phyloP scores from a whole-genome alignment of 1,284 basidiomycete genomes.

The Apiotrichum akiyoshidainum region DNA sequence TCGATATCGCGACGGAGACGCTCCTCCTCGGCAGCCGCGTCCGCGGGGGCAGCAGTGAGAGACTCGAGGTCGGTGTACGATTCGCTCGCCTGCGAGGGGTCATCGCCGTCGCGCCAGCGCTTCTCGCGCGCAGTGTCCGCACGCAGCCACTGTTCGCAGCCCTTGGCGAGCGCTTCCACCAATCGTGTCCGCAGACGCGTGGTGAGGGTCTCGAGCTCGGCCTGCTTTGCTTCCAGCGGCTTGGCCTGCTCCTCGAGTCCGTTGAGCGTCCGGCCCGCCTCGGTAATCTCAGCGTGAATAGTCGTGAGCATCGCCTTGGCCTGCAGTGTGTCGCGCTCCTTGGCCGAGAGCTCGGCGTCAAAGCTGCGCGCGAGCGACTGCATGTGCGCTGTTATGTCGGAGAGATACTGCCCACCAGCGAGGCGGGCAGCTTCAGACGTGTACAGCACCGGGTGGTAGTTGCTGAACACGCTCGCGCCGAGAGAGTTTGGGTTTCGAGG shows the following conservation, averaged over 20 bases:
- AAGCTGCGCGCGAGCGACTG: conserved; percentile 88
- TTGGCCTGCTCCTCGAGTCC: conserved; percentile 66
- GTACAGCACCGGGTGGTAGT: conserved; percentile 64
- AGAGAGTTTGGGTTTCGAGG: conserved; percentile 16
- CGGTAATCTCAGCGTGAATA: conserved; percentile 88
- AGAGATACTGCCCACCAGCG: conserved; percentile 77
- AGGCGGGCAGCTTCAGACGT: conserved; percentile 83
- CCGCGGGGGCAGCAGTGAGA: conserved; percentile 52
- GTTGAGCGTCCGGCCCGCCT: conserved; percentile 72
- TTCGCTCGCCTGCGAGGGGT: conserved; percentile 31
- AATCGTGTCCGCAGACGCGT: conserved; percentile 68
- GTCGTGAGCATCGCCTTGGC: conserved; percentile 81
- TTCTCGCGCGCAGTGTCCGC: conserved; percentile 76
- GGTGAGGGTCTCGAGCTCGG: conserved; percentile 64
- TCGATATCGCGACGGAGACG: conserved; percentile 66
- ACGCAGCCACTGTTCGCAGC: conserved; percentile 87
- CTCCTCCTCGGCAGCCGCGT: conserved; percentile 52
- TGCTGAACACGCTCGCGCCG: conserved; percentile 20
- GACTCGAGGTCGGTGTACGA: conserved; percentile 43
- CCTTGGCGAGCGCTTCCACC: conserved; percentile 73
- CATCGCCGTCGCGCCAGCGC: conserved; percentile 33
- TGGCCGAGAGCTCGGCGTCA: conserved; percentile 85
- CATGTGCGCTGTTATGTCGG: conserved; percentile 81
- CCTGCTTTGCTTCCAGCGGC: conserved; percentile 63
- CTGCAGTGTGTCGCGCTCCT: conserved; percentile 87